These are phyloP conservation scores for Cutaneotrichosporon dermatis DNA, from an alignment of 1,284 basidiomycete species.

Conservation along the genomic window DNA sequence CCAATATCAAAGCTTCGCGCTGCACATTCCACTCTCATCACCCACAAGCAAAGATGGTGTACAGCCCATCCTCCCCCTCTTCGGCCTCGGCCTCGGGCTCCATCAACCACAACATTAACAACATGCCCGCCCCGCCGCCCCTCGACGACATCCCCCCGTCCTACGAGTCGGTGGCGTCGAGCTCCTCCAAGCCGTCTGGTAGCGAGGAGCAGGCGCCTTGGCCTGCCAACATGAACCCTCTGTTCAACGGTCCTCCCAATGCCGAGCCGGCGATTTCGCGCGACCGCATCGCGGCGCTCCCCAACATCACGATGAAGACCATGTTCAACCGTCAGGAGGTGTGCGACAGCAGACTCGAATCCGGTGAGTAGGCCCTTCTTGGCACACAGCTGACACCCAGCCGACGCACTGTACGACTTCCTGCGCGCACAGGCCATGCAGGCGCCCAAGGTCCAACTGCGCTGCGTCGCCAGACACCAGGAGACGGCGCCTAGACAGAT, in stretches of 20 bases:
- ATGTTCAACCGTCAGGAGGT: constrained; percentile 11
- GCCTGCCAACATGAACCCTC: constrained; percentile 21
- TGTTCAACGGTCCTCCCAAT: constrained; percentile 32
- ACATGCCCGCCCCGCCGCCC: background rate
- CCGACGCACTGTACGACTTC: constrained; percentile 37
- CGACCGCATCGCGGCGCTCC: constrained; percentile 7
- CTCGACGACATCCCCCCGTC: constrained; percentile 31
- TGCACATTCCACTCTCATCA: too few species aligned
- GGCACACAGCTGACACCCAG: constrained; percentile 12
- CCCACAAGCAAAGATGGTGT: constrained; percentile 2
- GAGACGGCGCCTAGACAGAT: constrained; percentile 21
- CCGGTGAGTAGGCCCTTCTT: constrained; percentile 23
- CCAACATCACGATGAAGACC: constrained; percentile 15
- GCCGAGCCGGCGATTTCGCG: constrained; percentile 29
- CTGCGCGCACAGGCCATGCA: constrained; percentile 27
- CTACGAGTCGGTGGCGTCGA: constrained; percentile 24
- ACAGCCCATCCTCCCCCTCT: constrained; percentile 7
- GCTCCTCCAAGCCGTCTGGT: background rate
- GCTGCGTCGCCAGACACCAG: constrained; percentile 23
- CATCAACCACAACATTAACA: background rate
- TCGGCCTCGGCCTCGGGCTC: background rate
- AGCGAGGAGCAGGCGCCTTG: background rate
- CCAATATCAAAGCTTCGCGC: too few species aligned
- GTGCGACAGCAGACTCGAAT: constrained; percentile 26
- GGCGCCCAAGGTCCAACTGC: constrained; percentile 26